Conservation (phyloP, 139 green algal genomes). For the Tetraselmis chui region DNA sequence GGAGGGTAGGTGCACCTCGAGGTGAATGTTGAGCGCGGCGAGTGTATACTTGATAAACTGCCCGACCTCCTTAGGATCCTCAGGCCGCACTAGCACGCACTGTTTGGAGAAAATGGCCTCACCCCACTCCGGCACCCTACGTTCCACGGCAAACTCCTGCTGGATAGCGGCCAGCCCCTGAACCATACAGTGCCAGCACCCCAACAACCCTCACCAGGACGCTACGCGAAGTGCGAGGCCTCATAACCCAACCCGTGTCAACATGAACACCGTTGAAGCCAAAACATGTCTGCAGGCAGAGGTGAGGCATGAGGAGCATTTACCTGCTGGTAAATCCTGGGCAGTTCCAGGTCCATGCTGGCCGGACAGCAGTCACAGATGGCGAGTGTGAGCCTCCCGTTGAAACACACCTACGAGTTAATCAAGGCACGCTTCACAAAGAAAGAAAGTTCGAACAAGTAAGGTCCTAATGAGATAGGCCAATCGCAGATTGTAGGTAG, state of each 20-base stretch:
- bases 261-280: neutral
- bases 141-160: slow-evolving; percentile 23
- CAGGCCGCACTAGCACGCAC: slow-evolving; percentile 56
- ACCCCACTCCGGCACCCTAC: slow-evolving; percentile 66
- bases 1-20: neutral
- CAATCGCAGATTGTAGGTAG: too few relatives aligned
- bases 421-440: neutral
- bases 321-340: slow-evolving; percentile 36
- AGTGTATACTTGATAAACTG: slow-evolving; percentile 37
- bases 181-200: too few relatives aligned
- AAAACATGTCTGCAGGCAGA: too few relatives aligned
- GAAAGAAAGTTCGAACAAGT: too few relatives aligned
- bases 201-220: too few relatives aligned
- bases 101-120: slow-evolving; percentile 59
- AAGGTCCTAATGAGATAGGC: too few relatives aligned
- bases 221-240: neutral
- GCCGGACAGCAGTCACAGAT: slow-evolving; percentile 67
- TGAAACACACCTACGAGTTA: slow-evolving; percentile 3
- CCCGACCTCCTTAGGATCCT: slow-evolving; percentile 28
- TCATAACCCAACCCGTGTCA: slow-evolving; percentile 29
- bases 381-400: slow-evolving; percentile 43
- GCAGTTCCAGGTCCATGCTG: slow-evolving; percentile 36
- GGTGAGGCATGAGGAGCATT: neutral
- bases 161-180: slow-evolving; percentile 12
- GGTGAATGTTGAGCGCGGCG: neutral